Base-by-base conservation (phyloP, 108 stramenopile species). In the Nitzschia sp. region DNA sequence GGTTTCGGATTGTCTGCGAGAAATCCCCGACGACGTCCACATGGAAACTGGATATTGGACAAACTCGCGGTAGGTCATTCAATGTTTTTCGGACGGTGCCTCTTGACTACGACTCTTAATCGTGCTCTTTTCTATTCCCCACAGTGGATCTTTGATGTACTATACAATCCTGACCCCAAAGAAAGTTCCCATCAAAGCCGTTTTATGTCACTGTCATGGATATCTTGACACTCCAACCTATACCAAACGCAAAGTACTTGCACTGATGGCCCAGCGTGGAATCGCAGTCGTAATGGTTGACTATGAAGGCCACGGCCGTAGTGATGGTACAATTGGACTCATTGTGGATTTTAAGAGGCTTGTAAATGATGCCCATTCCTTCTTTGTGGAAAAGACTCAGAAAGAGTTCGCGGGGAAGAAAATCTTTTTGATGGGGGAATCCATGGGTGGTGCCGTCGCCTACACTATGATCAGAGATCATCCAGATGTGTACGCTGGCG, bases 401-500 rank as follows among this genome's bases (percentile, higher is more conserved):
- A 35, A 75, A 11, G 57, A 69, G 46, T 91, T 85, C 59, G 59
- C 82, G 17, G 72, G 62, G 11, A 70, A 68, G 46, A 74, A 69
- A 34, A 57, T 29, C 11, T 90, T 90, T 63, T 46, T 90, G 64
- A 78, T 82, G 81, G 89, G 89, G 0, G 89, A 90, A 18, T 31
- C 71, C 34, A 87, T 90, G 89, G 89, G 89, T 34, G 89, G 86
- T 18, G 89, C 89, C 1, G 72, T 87, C 0, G 82, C 80, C 29
- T 83, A 72, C 54, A 75, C 76, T 18, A 54, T 82, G 4, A 80
- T 79, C 28, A 74, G 72, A 18, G 53, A 32, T 17, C 56, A 74
- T 46, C 75, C 70, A 23, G 49, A 60, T 19, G 1, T 75, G 11
- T 82, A 77, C 35, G 72, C 66, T 5, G 89, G 89, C n/a, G 84